phyloP scores from a whole-genome alignment of 2,329 filamentous ascomycete species.

The Arthrobotrys musiformis region DNA sequence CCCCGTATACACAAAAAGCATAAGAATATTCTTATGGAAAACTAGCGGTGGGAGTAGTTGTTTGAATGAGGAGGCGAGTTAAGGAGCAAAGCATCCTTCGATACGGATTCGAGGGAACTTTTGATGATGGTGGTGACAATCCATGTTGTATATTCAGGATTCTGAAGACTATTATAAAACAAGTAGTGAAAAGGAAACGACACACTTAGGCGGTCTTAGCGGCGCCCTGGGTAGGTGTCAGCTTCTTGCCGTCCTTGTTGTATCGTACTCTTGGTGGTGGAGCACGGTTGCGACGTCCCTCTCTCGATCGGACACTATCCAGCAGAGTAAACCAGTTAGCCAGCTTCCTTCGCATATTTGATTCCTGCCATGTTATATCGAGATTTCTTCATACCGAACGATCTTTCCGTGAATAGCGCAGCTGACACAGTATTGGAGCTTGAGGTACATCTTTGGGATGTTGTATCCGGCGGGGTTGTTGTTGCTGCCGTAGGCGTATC shows the following conservation, averaged over 20 bases:
- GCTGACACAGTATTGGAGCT: conserved; percentile 99
- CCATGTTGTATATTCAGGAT: conserved; percentile 30
- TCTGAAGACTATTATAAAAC: conserved; percentile 40
- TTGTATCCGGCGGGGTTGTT: conserved; percentile 78
- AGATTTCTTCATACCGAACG: conserved; percentile 83
- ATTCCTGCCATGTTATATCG: not conserved
- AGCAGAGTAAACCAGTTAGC: conserved; percentile 58
- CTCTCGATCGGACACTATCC: conserved; percentile 90
- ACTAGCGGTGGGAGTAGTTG: conserved; percentile 14
- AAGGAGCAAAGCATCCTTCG: conserved; percentile 13
- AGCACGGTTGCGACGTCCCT: conserved; percentile 97
- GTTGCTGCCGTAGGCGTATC: conserved; percentile 29
- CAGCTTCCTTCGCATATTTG: conserved; percentile 62
- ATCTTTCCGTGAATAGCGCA: conserved; percentile 99
- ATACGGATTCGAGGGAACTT: conserved; percentile 29
- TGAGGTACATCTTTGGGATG: conserved; percentile 99
- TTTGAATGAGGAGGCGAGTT: not conserved
- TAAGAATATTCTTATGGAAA: conserved; percentile 50
- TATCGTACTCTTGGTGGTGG: conserved; percentile 96
- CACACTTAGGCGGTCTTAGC: conserved; percentile 68
- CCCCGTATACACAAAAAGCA: conserved; percentile 55
- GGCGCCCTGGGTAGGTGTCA: conserved; percentile 80
- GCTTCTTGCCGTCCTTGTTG: conserved; percentile 99
- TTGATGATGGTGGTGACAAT: conserved; percentile 13
- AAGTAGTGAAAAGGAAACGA: conserved; percentile 17